These are phyloP conservation scores for Trichoderma reesei DNA, from an alignment of 495 filamentous ascomycete genomes.

Conservation along the genomic window DNA sequence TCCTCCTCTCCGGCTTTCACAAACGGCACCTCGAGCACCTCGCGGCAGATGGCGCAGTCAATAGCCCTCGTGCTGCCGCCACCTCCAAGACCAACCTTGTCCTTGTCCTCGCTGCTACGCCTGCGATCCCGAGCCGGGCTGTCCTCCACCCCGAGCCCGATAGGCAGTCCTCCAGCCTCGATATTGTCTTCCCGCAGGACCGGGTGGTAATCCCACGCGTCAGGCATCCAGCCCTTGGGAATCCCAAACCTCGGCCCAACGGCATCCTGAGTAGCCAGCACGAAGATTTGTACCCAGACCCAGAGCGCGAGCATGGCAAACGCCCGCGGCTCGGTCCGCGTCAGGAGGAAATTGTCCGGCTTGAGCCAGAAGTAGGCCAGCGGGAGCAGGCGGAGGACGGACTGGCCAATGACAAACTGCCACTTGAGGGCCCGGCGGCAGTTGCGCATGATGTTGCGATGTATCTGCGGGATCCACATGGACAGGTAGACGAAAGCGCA, in stretches of 20 bases:
- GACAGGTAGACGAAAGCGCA: constrained; percentile 68
- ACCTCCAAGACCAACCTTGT: constrained; percentile 11
- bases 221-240: constrained; percentile 58
- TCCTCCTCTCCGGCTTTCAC: constrained; percentile 47
- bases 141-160: constrained; percentile 47
- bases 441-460: constrained; percentile 82
- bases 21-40: constrained; percentile 80
- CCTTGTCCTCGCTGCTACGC: constrained; percentile 22
- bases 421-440: constrained; percentile 79
- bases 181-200: constrained; percentile 75
- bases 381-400: constrained; percentile 62
- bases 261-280: constrained; percentile 68
- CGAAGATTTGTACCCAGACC: constrained; percentile 86
- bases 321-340: constrained; percentile 55
- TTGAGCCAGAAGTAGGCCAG: constrained; percentile 73
- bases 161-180: constrained; percentile 67
- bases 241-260: constrained; percentile 70
- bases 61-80: constrained; percentile 29
- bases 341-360: constrained; percentile 66
- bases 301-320: constrained; percentile 59
- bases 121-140: constrained; percentile 28
- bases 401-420: constrained; percentile 82
- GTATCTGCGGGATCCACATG: constrained; percentile 86
- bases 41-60: constrained; percentile 93
- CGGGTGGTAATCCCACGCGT: constrained; percentile 92